Percentiles rank a stretch among this genome's conserved stretches.
Conservation (phyloP, 1,139 yeast species). For the Debaryomyces psychrophilus region DNA sequence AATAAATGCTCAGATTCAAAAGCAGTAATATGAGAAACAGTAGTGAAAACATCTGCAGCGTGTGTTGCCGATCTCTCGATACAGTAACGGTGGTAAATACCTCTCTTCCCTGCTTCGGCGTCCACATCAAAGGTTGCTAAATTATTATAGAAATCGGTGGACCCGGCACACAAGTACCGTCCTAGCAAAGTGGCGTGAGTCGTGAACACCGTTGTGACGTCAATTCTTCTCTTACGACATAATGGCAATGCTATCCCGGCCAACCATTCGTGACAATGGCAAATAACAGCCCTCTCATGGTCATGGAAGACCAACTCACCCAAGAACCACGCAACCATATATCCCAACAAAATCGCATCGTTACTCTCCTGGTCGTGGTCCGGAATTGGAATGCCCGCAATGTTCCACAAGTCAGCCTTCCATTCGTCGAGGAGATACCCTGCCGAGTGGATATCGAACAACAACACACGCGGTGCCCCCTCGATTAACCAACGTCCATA, state of each 20-base stretch:
- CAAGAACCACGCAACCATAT: slow-evolving; percentile 93
- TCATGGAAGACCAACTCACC: slow-evolving; percentile 90
- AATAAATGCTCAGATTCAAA: slow-evolving; percentile 90
- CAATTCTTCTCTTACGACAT: slow-evolving; percentile 88
- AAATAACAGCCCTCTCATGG: slow-evolving; percentile 82
- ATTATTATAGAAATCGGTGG: slow-evolving; percentile 93
- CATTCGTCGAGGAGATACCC: slow-evolving; percentile 76
- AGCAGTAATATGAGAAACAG: slow-evolving; percentile 96
- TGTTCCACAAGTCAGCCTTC: slow-evolving; percentile 91
- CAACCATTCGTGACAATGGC: slow-evolving; percentile 97
- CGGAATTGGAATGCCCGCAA: slow-evolving; percentile 93
- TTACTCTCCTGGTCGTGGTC: slow-evolving; percentile 85
- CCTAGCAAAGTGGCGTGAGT: slow-evolving; percentile 97
- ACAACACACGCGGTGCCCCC: slow-evolving; percentile 91
- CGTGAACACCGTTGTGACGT: slow-evolving; percentile 93
- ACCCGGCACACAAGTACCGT: slow-evolving; percentile 93
- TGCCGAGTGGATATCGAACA: slow-evolving; percentile 85
- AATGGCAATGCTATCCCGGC: slow-evolving; percentile 96
- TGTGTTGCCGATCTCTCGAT: slow-evolving; percentile 97
- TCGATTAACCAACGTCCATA: slow-evolving; percentile 98
- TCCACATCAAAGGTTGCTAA: slow-evolving; percentile 91
- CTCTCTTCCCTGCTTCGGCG: slow-evolving; percentile 97
- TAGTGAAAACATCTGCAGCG: slow-evolving; percentile 94
- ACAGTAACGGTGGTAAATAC: slow-evolving; percentile 95
- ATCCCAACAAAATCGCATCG: slow-evolving; percentile 91